phyloP scores from a whole-genome alignment of 2,329 filamentous ascomycete genomes.

The Colletotrichum sp. region DNA sequence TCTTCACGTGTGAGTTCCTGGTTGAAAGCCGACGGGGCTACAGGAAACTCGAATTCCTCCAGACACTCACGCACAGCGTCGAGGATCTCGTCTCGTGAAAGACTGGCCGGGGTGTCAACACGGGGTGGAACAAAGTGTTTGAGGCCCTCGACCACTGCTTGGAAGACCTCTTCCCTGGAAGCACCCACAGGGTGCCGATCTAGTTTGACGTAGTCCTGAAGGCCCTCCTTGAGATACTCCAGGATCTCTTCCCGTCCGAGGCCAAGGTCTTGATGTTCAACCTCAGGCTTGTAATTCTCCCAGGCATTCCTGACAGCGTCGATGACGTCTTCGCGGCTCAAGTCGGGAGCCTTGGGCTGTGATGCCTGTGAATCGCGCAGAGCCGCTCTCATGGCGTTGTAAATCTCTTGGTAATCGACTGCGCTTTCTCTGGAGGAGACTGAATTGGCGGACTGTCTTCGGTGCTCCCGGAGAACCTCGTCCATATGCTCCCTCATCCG shows the following conservation, averaged over 20 bases:
- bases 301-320: slow-evolving; percentile 88
- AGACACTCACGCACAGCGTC: slow-evolving; percentile 85
- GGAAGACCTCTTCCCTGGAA: slow-evolving; percentile 83
- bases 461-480: slow-evolving; percentile 76
- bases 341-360: slow-evolving; percentile 48
- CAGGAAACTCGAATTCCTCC: slow-evolving; percentile 81
- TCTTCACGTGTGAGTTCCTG: slow-evolving; percentile 65
- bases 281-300: slow-evolving; percentile 93
- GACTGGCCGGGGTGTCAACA: slow-evolving; percentile 69
- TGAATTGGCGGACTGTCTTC: slow-evolving; percentile 70
- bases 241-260: slow-evolving; percentile 90
- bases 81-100: slow-evolving; percentile 84
- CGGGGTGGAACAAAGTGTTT: slow-evolving; percentile 80
- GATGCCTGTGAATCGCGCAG: slow-evolving; percentile 64
- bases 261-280: slow-evolving; percentile 88
- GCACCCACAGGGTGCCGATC: slow-evolving; percentile 62
- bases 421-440: slow-evolving; percentile 62
- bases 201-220: slow-evolving; percentile 72
- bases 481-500: slow-evolving; percentile 88
- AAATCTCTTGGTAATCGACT: slow-evolving; percentile 84
- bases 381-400: slow-evolving; percentile 82
- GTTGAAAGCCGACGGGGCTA: slow-evolving; percentile 59
- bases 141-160: slow-evolving; percentile 84
- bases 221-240: slow-evolving; percentile 82
- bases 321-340: slow-evolving; percentile 83